Evolutionary conservation across 2,329 filamentous ascomycete species (phyloP).

Genomic region (Hypoxylon sp.): DNA sequence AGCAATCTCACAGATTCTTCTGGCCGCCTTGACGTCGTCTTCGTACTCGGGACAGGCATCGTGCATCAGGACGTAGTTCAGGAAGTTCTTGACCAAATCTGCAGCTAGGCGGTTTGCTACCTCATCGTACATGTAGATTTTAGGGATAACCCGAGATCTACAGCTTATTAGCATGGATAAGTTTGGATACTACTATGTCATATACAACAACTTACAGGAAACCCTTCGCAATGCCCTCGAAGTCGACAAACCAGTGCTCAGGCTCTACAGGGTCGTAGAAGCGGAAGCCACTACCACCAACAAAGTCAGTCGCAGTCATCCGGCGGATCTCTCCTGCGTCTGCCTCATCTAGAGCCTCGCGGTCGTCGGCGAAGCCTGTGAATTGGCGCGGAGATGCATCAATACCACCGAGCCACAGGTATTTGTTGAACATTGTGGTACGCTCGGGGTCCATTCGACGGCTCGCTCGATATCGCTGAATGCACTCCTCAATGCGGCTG

Average conservation of each 20-base stretch:
- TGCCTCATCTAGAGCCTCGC: conserved; percentile 66
- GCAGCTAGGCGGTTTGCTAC: conserved; percentile 72
- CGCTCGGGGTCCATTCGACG: conserved; percentile 79
- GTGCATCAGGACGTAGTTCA: conserved; percentile 88
- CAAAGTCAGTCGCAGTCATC: conserved; percentile 74
- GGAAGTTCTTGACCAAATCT: conserved; percentile 84
- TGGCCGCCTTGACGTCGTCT: conserved; percentile 75
- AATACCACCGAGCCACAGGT: conserved; percentile 87
- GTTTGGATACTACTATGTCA: not conserved
- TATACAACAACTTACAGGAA: conserved; percentile 75
- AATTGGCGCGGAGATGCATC: conserved; percentile 72
- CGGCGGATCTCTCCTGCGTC: conserved; percentile 75
- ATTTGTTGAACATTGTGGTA: conserved; percentile 79
- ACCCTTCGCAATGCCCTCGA: conserved; percentile 80
- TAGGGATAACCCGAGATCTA: conserved; percentile 71
- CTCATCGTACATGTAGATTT: conserved; percentile 69
- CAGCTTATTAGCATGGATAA: conserved; percentile 32
- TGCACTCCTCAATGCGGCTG: conserved; percentile 86
- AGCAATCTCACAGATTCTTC: conserved; percentile 76
- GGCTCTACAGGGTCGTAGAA: conserved; percentile 67
- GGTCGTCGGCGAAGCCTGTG: conserved; percentile 69
- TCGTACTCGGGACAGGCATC: conserved; percentile 87
- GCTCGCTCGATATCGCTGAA: conserved; percentile 83
- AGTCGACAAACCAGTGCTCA: conserved; percentile 83
- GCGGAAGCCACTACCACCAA: conserved; percentile 62